phyloP scores from a whole-genome alignment of 768 basidiomycete species.

The Pulveroboletus sp. region DNA sequence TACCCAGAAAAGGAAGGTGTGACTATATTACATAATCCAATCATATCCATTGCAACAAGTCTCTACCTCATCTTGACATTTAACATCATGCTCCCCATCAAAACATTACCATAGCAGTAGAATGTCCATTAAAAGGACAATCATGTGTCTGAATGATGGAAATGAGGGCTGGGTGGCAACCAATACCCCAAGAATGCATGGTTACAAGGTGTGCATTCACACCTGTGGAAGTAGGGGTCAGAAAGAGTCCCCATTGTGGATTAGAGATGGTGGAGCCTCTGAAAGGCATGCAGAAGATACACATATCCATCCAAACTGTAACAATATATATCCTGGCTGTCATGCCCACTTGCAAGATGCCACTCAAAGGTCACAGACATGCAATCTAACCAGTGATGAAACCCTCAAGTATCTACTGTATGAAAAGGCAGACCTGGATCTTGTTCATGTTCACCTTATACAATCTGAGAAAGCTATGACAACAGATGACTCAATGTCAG shows the following conservation, averaged over 20 bases:
- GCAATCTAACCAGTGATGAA: neutral
- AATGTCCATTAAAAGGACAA: too few relatives aligned
- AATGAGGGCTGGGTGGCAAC: too few relatives aligned
- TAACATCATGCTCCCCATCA: too few relatives aligned
- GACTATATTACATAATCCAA: too few relatives aligned
- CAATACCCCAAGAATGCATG: too few relatives aligned
- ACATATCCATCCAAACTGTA: neutral
- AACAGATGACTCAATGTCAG: too few relatives aligned
- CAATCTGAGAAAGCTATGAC: too few relatives aligned
- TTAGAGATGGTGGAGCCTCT: neutral
- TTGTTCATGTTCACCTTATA: neutral
- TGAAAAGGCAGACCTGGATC: neutral
- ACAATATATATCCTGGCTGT: neutral
- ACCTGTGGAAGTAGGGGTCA: neutral
- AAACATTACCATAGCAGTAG: too few relatives aligned
- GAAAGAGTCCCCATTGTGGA: neutral
- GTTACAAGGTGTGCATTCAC: neutral
- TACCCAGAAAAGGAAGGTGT: too few relatives aligned
- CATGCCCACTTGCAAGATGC: neutral
- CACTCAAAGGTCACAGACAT: neutral
- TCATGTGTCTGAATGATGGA: too few relatives aligned
- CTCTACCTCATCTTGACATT: too few relatives aligned
- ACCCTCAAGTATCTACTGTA: neutral
- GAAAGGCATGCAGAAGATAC: neutral
- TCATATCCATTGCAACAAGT: too few relatives aligned